A percentile compares a stretch with the other conserved stretches of the same genome.
Evolutionary conservation across 1,284 basidiomycete species (phyloP).

Genomic region (Erythrobasidium hasegawianum): DNA sequence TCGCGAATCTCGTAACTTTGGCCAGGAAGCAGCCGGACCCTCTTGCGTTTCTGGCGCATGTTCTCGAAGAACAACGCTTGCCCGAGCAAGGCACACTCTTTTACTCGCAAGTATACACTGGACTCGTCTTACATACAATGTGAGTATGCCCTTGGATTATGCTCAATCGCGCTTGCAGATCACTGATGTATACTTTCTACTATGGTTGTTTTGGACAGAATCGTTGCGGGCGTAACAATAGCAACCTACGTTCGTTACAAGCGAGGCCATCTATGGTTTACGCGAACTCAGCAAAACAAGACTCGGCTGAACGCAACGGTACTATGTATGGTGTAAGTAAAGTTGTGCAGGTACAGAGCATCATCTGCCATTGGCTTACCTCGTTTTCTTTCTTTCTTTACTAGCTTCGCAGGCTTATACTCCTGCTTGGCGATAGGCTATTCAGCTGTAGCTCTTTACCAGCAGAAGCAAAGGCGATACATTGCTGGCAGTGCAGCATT

Average conservation of each 20-base stretch:
- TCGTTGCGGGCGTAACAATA: not conserved
- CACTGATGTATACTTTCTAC: not conserved
- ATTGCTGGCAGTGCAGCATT: conserved; percentile 19
- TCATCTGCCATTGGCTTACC: too few species aligned
- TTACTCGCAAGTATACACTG: not conserved
- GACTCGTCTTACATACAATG: conserved; percentile 9
- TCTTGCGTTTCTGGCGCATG: not conserved
- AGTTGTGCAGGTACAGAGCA: too few species aligned
- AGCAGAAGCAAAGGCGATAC: conserved; percentile 15
- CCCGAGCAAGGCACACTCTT: conserved; percentile 17
- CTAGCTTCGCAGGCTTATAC: conserved; percentile 7
- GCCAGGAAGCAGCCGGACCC: conserved; percentile 11
- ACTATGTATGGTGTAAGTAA: conserved; percentile 17
- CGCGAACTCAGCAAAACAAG: conserved; percentile 11
- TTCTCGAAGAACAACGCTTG: conserved; percentile 11
- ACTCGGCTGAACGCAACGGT: conserved; percentile 26
- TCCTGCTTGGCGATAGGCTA: conserved; percentile 12
- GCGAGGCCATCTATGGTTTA: conserved; percentile 26
- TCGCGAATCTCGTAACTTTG: not conserved
- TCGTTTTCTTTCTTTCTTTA: too few species aligned
- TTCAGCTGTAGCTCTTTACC: conserved; percentile 6
- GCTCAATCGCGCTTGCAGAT: too few species aligned
- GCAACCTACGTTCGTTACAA: conserved; percentile 12
- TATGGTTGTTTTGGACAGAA: not conserved
- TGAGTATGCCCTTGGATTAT: conserved; percentile 9